Evolutionary conservation across 192 early-diverging fungal species (phyloP).

Genomic region (Glomus cerebriforme): DNA sequence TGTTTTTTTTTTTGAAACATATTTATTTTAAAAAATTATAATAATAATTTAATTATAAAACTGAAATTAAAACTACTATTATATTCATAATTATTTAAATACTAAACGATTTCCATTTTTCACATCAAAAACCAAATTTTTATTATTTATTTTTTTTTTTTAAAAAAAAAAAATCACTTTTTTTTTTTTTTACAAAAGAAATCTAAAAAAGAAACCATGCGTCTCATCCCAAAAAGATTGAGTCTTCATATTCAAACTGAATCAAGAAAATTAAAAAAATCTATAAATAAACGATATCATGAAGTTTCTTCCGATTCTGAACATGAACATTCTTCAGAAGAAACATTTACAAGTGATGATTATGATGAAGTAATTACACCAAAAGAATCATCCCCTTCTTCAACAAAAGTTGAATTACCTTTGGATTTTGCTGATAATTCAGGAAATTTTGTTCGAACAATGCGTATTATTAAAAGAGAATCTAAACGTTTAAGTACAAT

Average conservation of each 20-base stretch:
- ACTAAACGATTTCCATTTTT: no score
- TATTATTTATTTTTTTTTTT: no score
- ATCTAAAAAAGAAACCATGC: not conserved
- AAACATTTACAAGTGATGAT: not conserved
- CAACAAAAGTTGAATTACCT: not conserved
- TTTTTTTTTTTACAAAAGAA: no score
- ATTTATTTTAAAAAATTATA: no score
- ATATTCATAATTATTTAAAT: no score
- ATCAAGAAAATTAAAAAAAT: not conserved
- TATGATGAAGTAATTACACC: slow-evolving; percentile 7
- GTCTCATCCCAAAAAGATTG: slow-evolving; percentile 3
- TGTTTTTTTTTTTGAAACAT: no score
- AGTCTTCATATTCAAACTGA: not conserved
- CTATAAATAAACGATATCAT: not conserved
- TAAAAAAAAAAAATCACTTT: no score
- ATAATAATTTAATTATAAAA: no score
- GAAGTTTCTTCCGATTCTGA: slow-evolving; percentile 6
- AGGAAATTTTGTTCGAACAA: slow-evolving; percentile 5
- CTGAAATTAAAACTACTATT: no score
- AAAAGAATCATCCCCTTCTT: not conserved
- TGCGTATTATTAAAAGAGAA: slow-evolving; percentile 1
- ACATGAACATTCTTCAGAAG: not conserved
- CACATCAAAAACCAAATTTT: no score
- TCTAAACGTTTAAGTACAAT: not conserved
- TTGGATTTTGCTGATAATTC: not conserved